Base-by-base conservation (phyloP, 768 basidiomycete genomes). In the Mycena metata region DNA sequence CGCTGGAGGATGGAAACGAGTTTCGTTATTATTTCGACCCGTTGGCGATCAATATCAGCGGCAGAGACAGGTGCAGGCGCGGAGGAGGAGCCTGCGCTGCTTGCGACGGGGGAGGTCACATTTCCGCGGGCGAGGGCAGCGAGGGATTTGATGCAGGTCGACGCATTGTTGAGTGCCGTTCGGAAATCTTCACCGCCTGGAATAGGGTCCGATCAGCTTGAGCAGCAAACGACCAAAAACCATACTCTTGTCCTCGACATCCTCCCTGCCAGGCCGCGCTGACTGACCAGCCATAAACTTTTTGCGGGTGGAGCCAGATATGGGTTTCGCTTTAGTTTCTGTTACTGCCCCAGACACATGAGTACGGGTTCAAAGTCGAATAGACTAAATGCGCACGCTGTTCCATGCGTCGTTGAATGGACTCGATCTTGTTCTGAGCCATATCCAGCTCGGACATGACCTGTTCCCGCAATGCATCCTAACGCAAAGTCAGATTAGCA, bases 391-490 rank as follows among this genome's bases (percentile, higher is more conserved):
- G 79, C 86, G 75, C 71, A 89, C 89, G 80, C 50, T 81, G 79
- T 23, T 89, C 88, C 39, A 94, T 87, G 36, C 79, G 84, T 75
- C 84, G 87, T 39, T 82, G 85, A 35, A 98, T 87, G 17, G 83
- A 78, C 33, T 85, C 86, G 33, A 97, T 96, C 79, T 90, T 93
- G 63, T 80, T 84, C 63, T 88, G 88, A 2, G 95, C 93, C 76
- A 88, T 90, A 46, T 89, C 88, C 26, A 98, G 82, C 77, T 96
- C 94, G 0, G 88, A 86, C 77, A 93, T 87, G 26, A 96, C 92
- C 81, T 92, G 86, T 21, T 81, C 77, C 41, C 93, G 87, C 71
- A 95, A 86, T n/a, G 81, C 80, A 64, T 88, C 90, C 88, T 92
- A 1, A 35, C 43, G 50, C 33, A 12, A 11, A 16, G 64, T 64